Evolutionary conservation across 228 moss, liverwort and hornwort species (phyloP).

Genomic region (Sphagnum fallax): DNA sequence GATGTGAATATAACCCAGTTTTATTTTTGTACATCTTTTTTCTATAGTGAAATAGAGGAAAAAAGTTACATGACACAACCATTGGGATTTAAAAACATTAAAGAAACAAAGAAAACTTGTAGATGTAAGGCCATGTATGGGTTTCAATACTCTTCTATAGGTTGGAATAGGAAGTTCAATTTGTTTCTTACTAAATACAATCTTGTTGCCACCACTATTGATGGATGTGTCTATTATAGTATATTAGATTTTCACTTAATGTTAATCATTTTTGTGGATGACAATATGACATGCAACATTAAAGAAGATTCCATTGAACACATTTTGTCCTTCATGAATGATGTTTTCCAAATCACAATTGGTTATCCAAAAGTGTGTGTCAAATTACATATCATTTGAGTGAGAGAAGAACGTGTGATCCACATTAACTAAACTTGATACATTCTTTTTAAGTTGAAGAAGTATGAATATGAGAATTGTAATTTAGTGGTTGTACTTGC

Average conservation of each 20-base stretch:
- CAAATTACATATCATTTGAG: background rate
- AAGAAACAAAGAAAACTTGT: background rate
- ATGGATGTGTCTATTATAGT: background rate
- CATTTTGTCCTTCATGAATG: background rate
- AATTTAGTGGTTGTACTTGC: background rate
- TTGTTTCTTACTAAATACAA: background rate
- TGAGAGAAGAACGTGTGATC: background rate
- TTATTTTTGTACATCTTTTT: background rate
- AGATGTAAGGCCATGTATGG: background rate
- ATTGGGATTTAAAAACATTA: background rate
- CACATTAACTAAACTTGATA: background rate
- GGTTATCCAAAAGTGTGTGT: background rate
- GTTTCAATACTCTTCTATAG: background rate
- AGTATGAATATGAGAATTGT: background rate
- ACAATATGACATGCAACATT: background rate
- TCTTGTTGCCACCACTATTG: background rate
- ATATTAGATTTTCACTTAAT: background rate
- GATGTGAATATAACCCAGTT: background rate
- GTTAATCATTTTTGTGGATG: background rate
- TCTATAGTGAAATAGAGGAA: background rate
- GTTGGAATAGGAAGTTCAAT: background rate
- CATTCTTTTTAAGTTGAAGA: background rate
- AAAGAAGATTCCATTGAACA: background rate
- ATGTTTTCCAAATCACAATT: background rate
- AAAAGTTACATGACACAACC: background rate